Percentiles rank a stretch among this genome's conserved stretches.
These are phyloP conservation scores for Massospora cicadina DNA, from an alignment of 371 early-diverging fungal genomes.

Conservation along the genomic window DNA sequence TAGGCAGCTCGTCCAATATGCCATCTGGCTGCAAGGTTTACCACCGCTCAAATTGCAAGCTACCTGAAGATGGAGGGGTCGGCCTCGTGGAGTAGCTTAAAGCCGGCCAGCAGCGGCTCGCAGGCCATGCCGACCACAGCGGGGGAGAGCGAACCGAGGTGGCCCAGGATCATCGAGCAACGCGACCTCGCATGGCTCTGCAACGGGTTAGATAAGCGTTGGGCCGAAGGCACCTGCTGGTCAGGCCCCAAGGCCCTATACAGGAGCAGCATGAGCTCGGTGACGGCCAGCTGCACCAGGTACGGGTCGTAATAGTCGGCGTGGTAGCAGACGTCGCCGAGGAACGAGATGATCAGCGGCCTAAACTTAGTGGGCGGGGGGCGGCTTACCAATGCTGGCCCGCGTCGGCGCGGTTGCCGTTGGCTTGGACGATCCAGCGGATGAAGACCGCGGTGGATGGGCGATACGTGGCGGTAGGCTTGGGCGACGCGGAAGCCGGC, in stretches of 20 bases:
- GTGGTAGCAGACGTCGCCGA: conserved; percentile 10
- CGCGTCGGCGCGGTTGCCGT: not conserved
- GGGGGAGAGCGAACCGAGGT: conserved; percentile 3
- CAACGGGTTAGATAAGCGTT: not conserved
- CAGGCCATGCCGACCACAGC: not conserved
- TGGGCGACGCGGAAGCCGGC: not conserved
- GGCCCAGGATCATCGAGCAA: not conserved
- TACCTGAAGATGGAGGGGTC: conserved; percentile 1
- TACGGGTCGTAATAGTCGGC: conserved; percentile 10
- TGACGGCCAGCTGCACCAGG: not conserved
- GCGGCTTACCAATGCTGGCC: not conserved
- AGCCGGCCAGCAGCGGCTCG: conserved; percentile 2
- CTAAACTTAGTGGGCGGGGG: not conserved
- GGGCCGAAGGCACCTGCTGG: not conserved
- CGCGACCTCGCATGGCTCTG: not conserved
- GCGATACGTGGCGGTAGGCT: not conserved
- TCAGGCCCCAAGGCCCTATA: not conserved
- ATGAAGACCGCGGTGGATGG: conserved; percentile 9
- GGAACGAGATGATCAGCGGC: conserved; percentile 8
- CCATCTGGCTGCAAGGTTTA: not conserved
- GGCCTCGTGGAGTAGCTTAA: not conserved
- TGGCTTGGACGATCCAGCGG: conserved; percentile 6
- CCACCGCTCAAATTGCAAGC: not conserved
- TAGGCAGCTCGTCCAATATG: conserved; percentile 5
- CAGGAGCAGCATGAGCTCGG: conserved; percentile 1